Percentiles rank a stretch among this genome's conserved stretches.
Evolutionary conservation across 306 rosid species (phyloP).

Genomic region (Prunus padus): DNA sequence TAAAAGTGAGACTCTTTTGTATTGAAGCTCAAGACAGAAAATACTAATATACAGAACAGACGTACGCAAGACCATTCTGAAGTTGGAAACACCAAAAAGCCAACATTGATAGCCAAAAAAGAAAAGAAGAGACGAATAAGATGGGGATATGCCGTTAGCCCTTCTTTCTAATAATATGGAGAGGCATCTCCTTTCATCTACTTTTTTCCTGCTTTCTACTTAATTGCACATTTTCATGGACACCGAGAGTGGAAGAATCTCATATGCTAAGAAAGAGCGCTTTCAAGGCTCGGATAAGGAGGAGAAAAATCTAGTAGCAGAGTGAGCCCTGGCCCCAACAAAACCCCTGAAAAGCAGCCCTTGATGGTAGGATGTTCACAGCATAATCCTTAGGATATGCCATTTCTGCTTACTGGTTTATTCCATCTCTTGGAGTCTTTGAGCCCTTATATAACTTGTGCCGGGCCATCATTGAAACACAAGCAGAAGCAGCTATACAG

Average conservation of each 20-base stretch:
- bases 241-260: conserved; percentile 19
- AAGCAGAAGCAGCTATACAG: conserved; percentile 5
- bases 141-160: neutral
- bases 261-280: neutral
- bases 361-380: conserved; percentile 12
- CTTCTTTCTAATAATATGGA: neutral
- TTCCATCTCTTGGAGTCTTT: conserved; percentile 21
- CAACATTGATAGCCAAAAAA: neutral
- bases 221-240: neutral
- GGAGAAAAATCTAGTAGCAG: neutral
- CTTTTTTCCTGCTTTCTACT: conserved; percentile 1
- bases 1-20: neutral
- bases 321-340: conserved; percentile 3
- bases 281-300: conserved; percentile 6
- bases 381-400: conserved; percentile 47
- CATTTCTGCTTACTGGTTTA: conserved; percentile 26
- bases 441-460: conserved; percentile 26
- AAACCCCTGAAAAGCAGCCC: neutral
- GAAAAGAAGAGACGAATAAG: neutral
- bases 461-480: neutral
- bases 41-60: neutral
- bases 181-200: conserved; percentile 19
- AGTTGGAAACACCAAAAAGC: neutral
- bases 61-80: too few relatives aligned
- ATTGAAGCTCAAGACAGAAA: neutral